Percentiles rank a stretch among this genome's conserved stretches.
phyloP scores from a whole-genome alignment of 2,329 filamentous ascomycete genomes.

The Penicillium sp. region DNA sequence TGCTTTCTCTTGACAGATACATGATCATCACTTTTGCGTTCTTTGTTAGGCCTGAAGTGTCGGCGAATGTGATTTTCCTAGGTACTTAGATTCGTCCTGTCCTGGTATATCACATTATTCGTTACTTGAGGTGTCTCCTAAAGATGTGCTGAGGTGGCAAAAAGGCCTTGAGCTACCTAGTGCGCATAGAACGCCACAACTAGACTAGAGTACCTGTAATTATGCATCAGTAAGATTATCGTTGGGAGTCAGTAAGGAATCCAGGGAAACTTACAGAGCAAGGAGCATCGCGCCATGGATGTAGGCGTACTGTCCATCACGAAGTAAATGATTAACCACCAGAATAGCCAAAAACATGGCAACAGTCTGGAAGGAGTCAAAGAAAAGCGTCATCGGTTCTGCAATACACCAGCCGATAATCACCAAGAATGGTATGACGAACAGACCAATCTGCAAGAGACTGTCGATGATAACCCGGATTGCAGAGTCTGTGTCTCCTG shows the following conservation, averaged over 20 bases:
- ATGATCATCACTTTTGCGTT: slow-evolving; percentile 16
- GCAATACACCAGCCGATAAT: slow-evolving; percentile 70
- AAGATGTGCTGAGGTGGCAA: not conserved
- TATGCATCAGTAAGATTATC: not conserved
- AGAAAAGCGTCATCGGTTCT: slow-evolving; percentile 67
- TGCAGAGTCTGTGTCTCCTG: slow-evolving; percentile 59
- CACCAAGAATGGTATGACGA: slow-evolving; percentile 70
- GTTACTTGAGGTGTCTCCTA: not conserved
- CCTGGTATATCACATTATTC: not conserved
- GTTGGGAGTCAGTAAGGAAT: rapidly evolving
- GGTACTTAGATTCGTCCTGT: not conserved
- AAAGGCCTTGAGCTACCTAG: not conserved
- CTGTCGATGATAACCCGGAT: slow-evolving; percentile 73
- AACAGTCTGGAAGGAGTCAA: slow-evolving; percentile 70
- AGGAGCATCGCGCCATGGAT: slow-evolving; percentile 69
- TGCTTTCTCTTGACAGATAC: slow-evolving; percentile 8
- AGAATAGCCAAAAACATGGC: slow-evolving; percentile 67
- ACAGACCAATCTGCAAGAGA: slow-evolving; percentile 71
- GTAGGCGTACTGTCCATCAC: slow-evolving; percentile 74
- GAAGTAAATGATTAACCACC: slow-evolving; percentile 65
- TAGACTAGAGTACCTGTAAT: slow-evolving; percentile 11
- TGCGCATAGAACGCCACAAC: slow-evolving; percentile 12
- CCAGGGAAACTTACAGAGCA: slow-evolving; percentile 36
- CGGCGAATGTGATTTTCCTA: slow-evolving; percentile 2
- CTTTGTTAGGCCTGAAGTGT: slow-evolving; percentile 12